A percentile compares a stretch with the other conserved stretches of the same genome.
Conservation (phyloP, 106 monocot genomes). For the Dioscorea dumetorum region DNA sequence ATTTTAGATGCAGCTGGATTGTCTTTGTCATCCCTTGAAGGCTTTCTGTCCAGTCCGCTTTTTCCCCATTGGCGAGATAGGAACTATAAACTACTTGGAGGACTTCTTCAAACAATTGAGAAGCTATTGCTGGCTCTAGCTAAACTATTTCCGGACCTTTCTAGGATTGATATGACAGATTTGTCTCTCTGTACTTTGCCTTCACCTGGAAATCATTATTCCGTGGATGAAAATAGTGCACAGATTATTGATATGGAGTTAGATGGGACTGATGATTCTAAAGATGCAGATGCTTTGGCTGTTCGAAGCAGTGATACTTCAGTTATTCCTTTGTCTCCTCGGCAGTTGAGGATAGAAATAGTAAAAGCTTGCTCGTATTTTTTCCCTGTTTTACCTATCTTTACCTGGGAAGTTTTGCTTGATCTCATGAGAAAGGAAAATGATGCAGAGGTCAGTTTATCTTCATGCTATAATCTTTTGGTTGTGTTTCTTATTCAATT, state of each 20-base stretch:
- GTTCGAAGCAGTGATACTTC: slow-evolving; percentile 19
- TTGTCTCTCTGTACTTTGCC: slow-evolving; percentile 16
- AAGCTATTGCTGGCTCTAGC: slow-evolving; percentile 45
- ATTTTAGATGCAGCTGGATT: slow-evolving; percentile 39
- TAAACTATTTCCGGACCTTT: slow-evolving; percentile 31
- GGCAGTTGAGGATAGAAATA: slow-evolving; percentile 50
- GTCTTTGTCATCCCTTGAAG: slow-evolving; percentile 34
- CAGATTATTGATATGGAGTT: slow-evolving; percentile 74
- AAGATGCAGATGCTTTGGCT: slow-evolving; percentile 36
- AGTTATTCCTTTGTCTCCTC: slow-evolving; percentile 20
- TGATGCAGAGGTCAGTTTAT: slow-evolving; percentile 53
- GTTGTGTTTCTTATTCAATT: neutral
- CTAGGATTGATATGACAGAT: slow-evolving; percentile 3
- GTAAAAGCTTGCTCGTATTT: slow-evolving; percentile 52
- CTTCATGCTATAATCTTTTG: neutral
- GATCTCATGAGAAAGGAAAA: slow-evolving; percentile 34
- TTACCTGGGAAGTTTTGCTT: slow-evolving; percentile 60
- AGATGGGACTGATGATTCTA: slow-evolving; percentile 48
- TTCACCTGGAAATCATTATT: slow-evolving; percentile 16
- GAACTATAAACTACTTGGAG: slow-evolving; percentile 16
- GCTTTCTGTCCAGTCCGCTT: slow-evolving; percentile 53
- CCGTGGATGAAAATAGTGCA: slow-evolving; percentile 11
- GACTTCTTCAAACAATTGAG: slow-evolving; percentile 40
- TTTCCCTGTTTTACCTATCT: slow-evolving; percentile 46
- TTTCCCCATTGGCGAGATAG: slow-evolving; percentile 24